Evolutionary conservation across 73 alveolate genomes (phyloP), one percentile per base, ranked within the genome.

Genomic region (Tetrahymena borealis): DNA sequence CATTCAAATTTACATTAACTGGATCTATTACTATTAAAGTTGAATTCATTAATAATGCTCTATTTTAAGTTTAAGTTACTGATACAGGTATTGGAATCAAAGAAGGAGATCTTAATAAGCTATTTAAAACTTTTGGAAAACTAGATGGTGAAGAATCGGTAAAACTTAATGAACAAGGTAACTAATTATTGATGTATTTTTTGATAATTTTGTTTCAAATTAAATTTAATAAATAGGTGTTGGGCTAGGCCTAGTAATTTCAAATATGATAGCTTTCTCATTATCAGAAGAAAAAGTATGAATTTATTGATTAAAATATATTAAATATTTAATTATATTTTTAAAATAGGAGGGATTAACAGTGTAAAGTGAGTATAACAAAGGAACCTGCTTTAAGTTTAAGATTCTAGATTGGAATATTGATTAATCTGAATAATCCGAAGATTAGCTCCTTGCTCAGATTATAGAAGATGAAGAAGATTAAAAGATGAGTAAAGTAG

Each of bases 41-140:
- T 32, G 32, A 38, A 18, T 35, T 11, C 3, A 32, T 35, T 38
- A 77, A 28, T 28, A 78, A 85, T 40, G 39, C 39, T 18, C 31
- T 38, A 33, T 33, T 95, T 31, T 36, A 94, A 78, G 91, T 93
- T 79, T 92, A 79, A 12, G 97, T 94, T 28, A 78, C 16, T 42
- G 98, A 94, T 39, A 93, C 93, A 38, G 98, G 97, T 32, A 94
- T 94, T 6, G 97, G 98, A 28, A 95, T 95, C 0, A 35, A 42
- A 15, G 90, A 94, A 90, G 91, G 60, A 20, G 96, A 95, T 1
- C 40, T 91, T 39, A 39, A 91, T 37, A 41, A 40, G 37, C 78
- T 95, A 13, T 95, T 95, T 90, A 91, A 79, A 4, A 92, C 92
- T 11, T 95, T 95, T 40, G 96, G 96, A 3, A 95, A 94, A 35